These are phyloP conservation scores for Tricholoma sp. DNA, from an alignment of 768 basidiomycete genomes.

Conservation along the genomic window DNA sequence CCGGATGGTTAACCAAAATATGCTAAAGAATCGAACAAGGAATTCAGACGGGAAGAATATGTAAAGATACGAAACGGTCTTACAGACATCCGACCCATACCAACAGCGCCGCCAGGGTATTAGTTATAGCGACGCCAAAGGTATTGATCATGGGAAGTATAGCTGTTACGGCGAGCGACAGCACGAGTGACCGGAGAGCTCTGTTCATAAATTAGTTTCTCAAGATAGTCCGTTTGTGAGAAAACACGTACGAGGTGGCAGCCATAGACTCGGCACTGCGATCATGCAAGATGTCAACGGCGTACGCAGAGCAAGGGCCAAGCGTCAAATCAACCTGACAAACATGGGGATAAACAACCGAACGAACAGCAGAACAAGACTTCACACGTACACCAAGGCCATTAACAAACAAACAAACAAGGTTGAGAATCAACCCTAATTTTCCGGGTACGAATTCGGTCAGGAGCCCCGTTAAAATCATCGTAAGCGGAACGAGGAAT, in stretches of 20 bases:
- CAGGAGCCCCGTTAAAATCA: slow-evolving; percentile 44
- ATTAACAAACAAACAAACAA: slow-evolving; percentile 57
- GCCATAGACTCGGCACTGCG: slow-evolving; percentile 63
- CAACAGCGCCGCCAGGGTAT: slow-evolving; percentile 40
- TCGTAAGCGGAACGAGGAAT: slow-evolving; percentile 47
- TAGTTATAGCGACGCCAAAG: slow-evolving; percentile 46
- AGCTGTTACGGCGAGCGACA: slow-evolving; percentile 36
- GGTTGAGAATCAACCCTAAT: slow-evolving; percentile 43
- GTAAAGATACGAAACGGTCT: slow-evolving; percentile 19
- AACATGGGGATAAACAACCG: background rate
- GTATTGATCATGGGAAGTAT: slow-evolving; percentile 51
- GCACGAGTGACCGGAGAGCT: slow-evolving; percentile 41
- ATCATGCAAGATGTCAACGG: slow-evolving; percentile 54
- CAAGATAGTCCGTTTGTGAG: background rate
- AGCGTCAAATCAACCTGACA: slow-evolving; percentile 51
- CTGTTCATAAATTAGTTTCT: slow-evolving; percentile 23
- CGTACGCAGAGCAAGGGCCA: slow-evolving; percentile 50
- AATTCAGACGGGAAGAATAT: background rate
- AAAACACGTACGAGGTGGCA: slow-evolving; percentile 41
- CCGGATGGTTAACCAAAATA: slow-evolving; percentile 46
- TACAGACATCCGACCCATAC: slow-evolving; percentile 50
- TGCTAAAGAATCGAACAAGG: slow-evolving; percentile 29
- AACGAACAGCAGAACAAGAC: background rate
- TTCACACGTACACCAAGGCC: slow-evolving; percentile 50
- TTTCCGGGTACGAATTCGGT: slow-evolving; percentile 45